These are phyloP conservation scores for Bimuria novae-zelandiae DNA, from an alignment of 2,329 filamentous ascomycete species.

Conservation along the genomic window DNA sequence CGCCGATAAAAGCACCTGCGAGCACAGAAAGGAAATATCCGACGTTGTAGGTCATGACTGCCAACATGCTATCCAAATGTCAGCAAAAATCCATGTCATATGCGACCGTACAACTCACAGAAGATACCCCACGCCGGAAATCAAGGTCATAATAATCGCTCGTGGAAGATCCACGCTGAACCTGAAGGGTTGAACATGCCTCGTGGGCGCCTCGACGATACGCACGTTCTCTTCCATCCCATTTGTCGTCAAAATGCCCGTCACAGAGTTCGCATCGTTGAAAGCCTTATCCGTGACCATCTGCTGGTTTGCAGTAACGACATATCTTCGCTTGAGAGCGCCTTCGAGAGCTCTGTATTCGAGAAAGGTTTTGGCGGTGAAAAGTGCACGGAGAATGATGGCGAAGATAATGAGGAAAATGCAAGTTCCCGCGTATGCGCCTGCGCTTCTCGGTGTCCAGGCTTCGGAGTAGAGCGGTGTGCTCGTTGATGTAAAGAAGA, in stretches of 20 bases:
- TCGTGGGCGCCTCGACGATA: slow-evolving; percentile 66
- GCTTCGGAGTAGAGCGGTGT: slow-evolving; percentile 68
- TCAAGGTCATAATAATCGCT: slow-evolving; percentile 70
- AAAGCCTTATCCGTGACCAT: slow-evolving; percentile 64
- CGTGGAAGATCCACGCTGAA: slow-evolving; percentile 78
- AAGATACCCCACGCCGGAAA: slow-evolving; percentile 80
- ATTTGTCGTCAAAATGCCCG: slow-evolving; percentile 70
- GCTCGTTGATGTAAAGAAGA: slow-evolving; percentile 66
- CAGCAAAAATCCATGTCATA: slow-evolving; percentile 17
- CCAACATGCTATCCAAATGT: slow-evolving; percentile 72
- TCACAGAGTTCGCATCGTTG: slow-evolving; percentile 61
- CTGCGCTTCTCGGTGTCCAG: slow-evolving; percentile 75
- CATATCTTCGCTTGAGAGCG: slow-evolving; percentile 75
- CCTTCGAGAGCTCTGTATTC: slow-evolving; percentile 71
- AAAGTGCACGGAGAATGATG: slow-evolving; percentile 68
- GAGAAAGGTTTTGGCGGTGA: slow-evolving; percentile 68
- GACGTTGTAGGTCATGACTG: slow-evolving; percentile 87
- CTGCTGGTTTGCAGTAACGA: slow-evolving; percentile 70
- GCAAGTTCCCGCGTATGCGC: slow-evolving; percentile 84
- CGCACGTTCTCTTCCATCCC: slow-evolving; percentile 81
- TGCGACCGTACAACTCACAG: slow-evolving; percentile 65
- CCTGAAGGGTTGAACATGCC: slow-evolving; percentile 71
- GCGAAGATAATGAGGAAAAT: slow-evolving; percentile 85
- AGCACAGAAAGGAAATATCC: slow-evolving; percentile 85
- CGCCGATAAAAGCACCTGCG: slow-evolving; percentile 81